Evolutionary conservation across 2,329 filamentous ascomycete species (phyloP), one percentile per base, ranked within the genome.

Genomic region (Cladorrhinum sp.): DNA sequence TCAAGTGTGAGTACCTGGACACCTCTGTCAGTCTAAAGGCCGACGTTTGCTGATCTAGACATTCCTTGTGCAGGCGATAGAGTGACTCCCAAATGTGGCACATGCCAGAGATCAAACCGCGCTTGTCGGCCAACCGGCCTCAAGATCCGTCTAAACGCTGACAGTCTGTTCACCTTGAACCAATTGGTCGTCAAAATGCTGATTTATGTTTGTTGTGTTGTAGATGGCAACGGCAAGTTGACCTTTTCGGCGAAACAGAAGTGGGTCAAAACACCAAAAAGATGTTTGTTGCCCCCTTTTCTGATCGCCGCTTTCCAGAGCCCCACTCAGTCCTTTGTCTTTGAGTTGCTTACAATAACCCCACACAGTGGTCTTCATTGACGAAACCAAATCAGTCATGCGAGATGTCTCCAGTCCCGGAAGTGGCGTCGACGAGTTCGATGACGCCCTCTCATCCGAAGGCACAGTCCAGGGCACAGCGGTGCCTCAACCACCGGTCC

Each of bases 1-100:
- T 80, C 16, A 79, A 77, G 72, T 81, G 78, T 77, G 55, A 69
- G 76, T 66, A 29, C 41, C 38, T 20, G 38, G 52, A 45, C n/a
- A 58, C 24, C 45, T 49, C 38, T 45, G 24, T 55, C 18, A 20
- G 2, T 50, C 53, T 32, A 7, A 45, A 18, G 49, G 20, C 52
- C 59, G 58, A 56, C 27, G 24, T 29, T 24, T 25, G 25, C 48
- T 59, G 52, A 52, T 25, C 29, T n/a, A 24, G 38, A 20, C n/a
- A 57, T 24, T 49, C 38, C 12, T 38, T 55, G 50, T 58, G 20
- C 60, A 79, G 77, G 77, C 66, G 78, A 79, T 59, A 74, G 77
- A 49, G 69, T 67, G 1, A 70, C 68, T 27, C 73, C 72, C 20
- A 62, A 66, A 3, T 75, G 74, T 60, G 71, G 73, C 22, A 69